Base-by-base conservation (phyloP, 1,284 basidiomycete genomes). In the Puccinia hordei region DNA sequence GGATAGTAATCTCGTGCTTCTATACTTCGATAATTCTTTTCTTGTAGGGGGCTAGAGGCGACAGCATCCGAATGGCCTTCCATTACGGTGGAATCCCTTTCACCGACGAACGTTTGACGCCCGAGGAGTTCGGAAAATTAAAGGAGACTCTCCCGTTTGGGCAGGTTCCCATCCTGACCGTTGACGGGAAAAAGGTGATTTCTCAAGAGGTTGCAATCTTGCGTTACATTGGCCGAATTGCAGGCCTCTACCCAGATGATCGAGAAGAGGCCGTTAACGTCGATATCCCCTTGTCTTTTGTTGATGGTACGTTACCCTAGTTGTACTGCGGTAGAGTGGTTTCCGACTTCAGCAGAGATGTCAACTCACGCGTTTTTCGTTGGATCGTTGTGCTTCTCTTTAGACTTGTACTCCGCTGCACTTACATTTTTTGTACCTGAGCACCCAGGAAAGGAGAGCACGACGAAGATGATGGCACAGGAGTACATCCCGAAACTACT, bases 121-220 rank as follows among this genome's bases (percentile, higher is more conserved):
- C 17, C 13, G 61, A 63, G 33, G 17, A 63, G n/a, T 41, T 63
- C 17, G 61, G 35, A 3, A 63, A 63, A 30, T 41, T 38, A 33
- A 38, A 63, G 19, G 61, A 63, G 30, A 63, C 2, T 12, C 22
- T 63, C 30, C 33, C 61, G 17, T 63, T 63, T 19, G 61, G 61
- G 9, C 61, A 63, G 30, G 13, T 63, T 10, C 57, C 57, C 13
- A 33, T 59, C n/a, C 30, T 59, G 24, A 33, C 30, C 1, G 30
- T 59, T 13, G 35, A 63, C 35, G 61, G 33, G 6, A 63, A 63
- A 19, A 63, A 30, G 6, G 61, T 63, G 17, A 41, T 63, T 15
- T 30, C 61, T 63, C 61, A 63, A 63, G 61, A 63, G n/a, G 61
- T 30, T 9, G 61, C 61, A 17, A 63, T 63, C 61, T 41, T 63